Percentiles rank a stretch among this genome's conserved stretches.
phyloP scores from a whole-genome alignment of 2,329 filamentous ascomycete genomes.

The Ciborinia camelliae region DNA sequence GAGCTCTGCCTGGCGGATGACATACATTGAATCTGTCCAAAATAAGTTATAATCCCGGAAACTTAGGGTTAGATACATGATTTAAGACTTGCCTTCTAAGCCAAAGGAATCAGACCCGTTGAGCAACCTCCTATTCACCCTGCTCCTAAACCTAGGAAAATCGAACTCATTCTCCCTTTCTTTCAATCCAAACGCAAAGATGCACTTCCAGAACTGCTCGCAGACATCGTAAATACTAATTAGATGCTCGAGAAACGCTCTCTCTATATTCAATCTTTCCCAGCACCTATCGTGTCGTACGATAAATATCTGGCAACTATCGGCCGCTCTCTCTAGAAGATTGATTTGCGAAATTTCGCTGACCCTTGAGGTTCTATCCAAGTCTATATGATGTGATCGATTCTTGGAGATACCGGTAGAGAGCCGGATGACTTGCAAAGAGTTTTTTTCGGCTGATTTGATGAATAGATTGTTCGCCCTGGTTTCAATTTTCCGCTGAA shows the following conservation, averaged over 20 bases:
- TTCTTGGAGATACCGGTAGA: neutral
- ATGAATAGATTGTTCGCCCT: too few species aligned
- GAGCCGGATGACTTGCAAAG: too few species aligned
- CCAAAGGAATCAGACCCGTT: neutral
- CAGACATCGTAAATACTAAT: conserved; percentile 21
- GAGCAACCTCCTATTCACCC: neutral
- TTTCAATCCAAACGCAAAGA: conserved; percentile 29
- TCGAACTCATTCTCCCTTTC: conserved; percentile 28
- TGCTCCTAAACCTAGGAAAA: conserved; percentile 23
- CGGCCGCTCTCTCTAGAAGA: neutral
- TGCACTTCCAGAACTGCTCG: conserved; percentile 25
- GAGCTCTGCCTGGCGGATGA: conserved; percentile 26
- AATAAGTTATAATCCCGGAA: neutral
- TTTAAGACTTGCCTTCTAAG: neutral
- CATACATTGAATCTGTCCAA: conserved; percentile 23
- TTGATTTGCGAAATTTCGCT: neutral
- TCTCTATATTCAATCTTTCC: conserved; percentile 24
- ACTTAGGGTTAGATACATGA: neutral
- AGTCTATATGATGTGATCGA: too few species aligned
- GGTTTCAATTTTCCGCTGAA: neutral
- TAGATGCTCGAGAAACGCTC: conserved; percentile 21
- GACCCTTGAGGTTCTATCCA: neutral
- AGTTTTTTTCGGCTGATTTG: too few species aligned
- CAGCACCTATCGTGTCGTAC: conserved; percentile 25
- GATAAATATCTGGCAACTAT: conserved; percentile 22